These are phyloP conservation scores for Talaromyces sp. DNA, from an alignment of 2,329 filamentous ascomycete genomes.

Conservation along the genomic window DNA sequence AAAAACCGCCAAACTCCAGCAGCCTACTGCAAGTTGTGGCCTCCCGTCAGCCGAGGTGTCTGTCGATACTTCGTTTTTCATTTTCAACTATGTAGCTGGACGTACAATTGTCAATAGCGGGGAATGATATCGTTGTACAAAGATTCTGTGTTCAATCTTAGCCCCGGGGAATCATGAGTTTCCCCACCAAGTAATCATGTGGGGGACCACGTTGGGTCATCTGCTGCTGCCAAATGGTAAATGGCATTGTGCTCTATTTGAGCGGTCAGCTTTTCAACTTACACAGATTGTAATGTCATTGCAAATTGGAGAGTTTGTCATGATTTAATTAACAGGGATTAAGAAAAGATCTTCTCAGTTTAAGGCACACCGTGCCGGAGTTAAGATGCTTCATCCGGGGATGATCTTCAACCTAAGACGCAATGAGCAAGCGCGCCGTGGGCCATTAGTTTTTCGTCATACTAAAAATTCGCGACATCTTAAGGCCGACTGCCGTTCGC, in stretches of 20 bases:
- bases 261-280: neutral
- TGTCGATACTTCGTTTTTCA: neutral
- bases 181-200: neutral
- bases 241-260: neutral
- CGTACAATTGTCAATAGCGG: neutral
- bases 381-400: neutral
- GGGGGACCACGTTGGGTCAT: neutral
- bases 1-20: neutral
- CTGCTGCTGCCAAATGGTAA: neutral
- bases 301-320: neutral
- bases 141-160: neutral
- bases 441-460: no score
- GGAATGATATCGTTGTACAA: neutral
- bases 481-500: neutral
- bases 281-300: neutral
- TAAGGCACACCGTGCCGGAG: neutral
- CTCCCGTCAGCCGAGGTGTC: neutral
- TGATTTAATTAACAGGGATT: no score
- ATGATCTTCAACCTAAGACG: neutral
- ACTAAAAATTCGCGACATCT: neutral
- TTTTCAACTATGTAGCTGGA: neutral
- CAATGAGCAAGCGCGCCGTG: no score
- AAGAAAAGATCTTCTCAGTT: neutral
- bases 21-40: neutral
- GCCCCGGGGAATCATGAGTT: no score